Evolutionary conservation across 2,329 filamentous ascomycete genomes (phyloP).

Genomic region (Talaromyces sp.): DNA sequence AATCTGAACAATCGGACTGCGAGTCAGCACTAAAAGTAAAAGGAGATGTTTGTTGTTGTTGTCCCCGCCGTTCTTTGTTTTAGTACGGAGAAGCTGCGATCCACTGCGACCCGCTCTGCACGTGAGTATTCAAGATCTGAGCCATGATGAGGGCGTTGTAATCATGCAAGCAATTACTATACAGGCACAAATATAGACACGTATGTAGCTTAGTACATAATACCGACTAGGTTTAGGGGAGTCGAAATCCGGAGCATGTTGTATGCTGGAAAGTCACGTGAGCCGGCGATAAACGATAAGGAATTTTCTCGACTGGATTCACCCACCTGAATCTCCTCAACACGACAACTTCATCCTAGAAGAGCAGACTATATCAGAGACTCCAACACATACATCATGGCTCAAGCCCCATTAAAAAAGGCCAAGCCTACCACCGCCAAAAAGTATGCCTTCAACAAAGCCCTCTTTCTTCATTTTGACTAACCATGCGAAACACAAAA

Average conservation of each 20-base stretch:
- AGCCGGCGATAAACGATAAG: constrained; percentile 13
- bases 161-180: too few species aligned
- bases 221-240: too few species aligned
- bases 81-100: not conserved
- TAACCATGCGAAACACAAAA: not conserved
- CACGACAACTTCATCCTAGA: not conserved
- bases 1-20: not conserved
- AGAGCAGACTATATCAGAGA: not conserved
- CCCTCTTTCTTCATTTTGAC: too few species aligned
- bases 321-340: not conserved
- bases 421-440: constrained; percentile 2
- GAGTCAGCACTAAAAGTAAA: not conserved
- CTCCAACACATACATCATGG: constrained; percentile 4
- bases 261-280: not conserved
- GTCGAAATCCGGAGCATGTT: not conserved
- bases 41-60: constrained; percentile 9
- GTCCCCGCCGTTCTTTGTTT: constrained; percentile 7
- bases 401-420: constrained; percentile 15
- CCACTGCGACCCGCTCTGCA: not conserved
- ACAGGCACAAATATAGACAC: too few species aligned
- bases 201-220: too few species aligned
- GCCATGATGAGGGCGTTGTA: too few species aligned
- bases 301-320: not conserved
- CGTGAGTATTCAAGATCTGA: not conserved
- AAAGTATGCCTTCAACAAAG: not conserved